Percentiles rank a stretch among this genome's conserved stretches.
Evolutionary conservation across 345 rosid species (phyloP).

Genomic region (Raphanus sativus): DNA sequence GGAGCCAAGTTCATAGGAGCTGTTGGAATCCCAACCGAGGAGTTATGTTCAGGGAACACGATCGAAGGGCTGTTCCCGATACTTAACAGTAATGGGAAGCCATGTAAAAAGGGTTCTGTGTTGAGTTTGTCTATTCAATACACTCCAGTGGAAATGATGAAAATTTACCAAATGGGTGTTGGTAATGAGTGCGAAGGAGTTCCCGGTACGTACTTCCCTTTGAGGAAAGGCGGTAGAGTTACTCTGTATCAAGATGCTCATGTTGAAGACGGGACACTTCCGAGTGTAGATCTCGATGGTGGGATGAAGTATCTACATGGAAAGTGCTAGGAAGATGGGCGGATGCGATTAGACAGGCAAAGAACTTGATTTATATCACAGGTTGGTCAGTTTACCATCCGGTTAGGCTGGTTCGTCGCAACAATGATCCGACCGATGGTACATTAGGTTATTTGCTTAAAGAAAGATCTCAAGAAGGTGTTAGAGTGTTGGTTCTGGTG

Average conservation of each 20-base stretch:
- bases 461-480: slow-evolving; percentile 87
- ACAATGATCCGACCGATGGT: slow-evolving; percentile 36
- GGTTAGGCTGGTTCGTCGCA: slow-evolving; percentile 62
- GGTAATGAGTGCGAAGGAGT: slow-evolving; percentile 62
- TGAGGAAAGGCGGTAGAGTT: slow-evolving; percentile 74
- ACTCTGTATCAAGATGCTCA: slow-evolving; percentile 93
- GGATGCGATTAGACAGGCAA: slow-evolving; percentile 72
- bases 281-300: slow-evolving; percentile 57
- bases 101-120: slow-evolving; percentile 69
- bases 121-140: slow-evolving; percentile 68
- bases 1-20: slow-evolving; percentile 81
- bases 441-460: slow-evolving; percentile 77
- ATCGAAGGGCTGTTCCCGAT: slow-evolving; percentile 73
- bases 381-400: slow-evolving; percentile 84
- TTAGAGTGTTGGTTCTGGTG: slow-evolving; percentile 79
- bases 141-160: slow-evolving; percentile 51
- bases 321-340: slow-evolving; percentile 72
- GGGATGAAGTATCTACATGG: slow-evolving; percentile 50
- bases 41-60: slow-evolving; percentile 43
- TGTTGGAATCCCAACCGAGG: slow-evolving; percentile 68
- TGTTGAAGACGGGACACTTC: slow-evolving; percentile 58
- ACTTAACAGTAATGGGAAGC: slow-evolving; percentile 56
- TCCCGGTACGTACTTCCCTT: slow-evolving; percentile 81
- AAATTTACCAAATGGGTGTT: slow-evolving; percentile 58
- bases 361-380: slow-evolving; percentile 70